These are phyloP conservation scores for Earliella scabrosa DNA, from an alignment of 1,284 basidiomycete genomes.

Conservation along the genomic window DNA sequence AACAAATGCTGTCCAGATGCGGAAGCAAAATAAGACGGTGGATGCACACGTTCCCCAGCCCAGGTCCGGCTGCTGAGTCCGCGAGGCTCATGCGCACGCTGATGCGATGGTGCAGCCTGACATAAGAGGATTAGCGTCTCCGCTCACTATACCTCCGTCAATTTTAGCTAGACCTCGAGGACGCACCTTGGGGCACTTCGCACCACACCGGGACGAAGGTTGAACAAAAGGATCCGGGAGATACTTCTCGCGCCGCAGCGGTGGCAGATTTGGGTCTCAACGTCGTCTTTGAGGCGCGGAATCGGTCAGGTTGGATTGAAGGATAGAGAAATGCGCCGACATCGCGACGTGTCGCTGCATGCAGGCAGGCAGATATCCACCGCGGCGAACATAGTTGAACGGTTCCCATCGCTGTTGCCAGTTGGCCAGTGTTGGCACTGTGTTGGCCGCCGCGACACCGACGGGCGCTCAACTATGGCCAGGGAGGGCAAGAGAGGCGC, in stretches of 20 bases:
- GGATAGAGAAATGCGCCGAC: not conserved
- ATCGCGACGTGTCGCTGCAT: not conserved
- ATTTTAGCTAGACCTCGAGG: conserved; percentile 1
- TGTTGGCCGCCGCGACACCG: too few species aligned
- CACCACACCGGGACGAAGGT: not conserved
- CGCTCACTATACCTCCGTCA: not conserved
- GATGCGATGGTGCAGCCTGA: not conserved
- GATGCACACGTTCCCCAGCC: not conserved
- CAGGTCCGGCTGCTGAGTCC: not conserved
- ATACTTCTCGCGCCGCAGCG: not conserved
- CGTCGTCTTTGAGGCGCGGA: not conserved
- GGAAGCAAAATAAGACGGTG: not conserved
- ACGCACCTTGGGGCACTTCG: not conserved
- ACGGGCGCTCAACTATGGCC: too few species aligned
- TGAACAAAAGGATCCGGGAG: conserved; percentile 8
- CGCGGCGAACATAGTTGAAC: too few species aligned
- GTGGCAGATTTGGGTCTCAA: not conserved
- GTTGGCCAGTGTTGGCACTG: too few species aligned
- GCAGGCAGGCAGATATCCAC: too few species aligned
- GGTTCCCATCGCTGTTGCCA: too few species aligned
- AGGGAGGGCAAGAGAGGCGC: not conserved
- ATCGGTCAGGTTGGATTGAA: not conserved
- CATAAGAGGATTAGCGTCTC: not conserved
- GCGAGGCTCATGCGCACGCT: not conserved
- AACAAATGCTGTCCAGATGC: conserved; percentile 15